These are phyloP conservation scores for Rhynchosporium agropyri DNA, from an alignment of 2,329 filamentous ascomycete genomes.

Conservation along the genomic window DNA sequence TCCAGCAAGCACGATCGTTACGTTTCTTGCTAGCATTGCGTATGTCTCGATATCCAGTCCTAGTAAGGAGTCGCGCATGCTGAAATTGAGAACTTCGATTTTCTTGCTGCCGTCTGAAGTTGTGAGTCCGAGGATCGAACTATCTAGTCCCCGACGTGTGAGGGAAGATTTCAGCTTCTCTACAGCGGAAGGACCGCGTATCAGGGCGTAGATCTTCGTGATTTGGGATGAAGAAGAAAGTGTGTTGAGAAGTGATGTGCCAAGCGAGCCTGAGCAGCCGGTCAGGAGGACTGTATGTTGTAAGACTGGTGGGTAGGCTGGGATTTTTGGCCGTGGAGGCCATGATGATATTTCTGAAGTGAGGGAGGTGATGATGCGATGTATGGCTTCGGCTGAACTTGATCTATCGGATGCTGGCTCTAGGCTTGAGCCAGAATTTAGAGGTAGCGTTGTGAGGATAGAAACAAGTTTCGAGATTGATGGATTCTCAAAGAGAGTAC, in stretches of 20 bases:
- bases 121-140: constrained; percentile 26
- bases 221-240: constrained; percentile 29
- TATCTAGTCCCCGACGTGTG: constrained; percentile 27
- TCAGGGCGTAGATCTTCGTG: constrained; percentile 36
- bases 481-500: constrained; percentile 40
- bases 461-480: constrained; percentile 34
- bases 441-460: constrained; percentile 19
- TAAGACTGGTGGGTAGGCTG: constrained; percentile 19
- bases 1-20: constrained; percentile 39
- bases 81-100: constrained; percentile 37
- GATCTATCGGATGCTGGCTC: constrained; percentile 8
- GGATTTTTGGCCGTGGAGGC: constrained; percentile 18
- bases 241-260: constrained; percentile 34
- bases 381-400: constrained; percentile 28
- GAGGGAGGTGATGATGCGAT: constrained; percentile 35
- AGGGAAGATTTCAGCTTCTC: constrained; percentile 29
- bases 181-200: constrained; percentile 31
- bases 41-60: constrained; percentile 37
- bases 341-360: constrained; percentile 35
- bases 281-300: constrained; percentile 36
- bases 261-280: constrained; percentile 37
- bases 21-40: constrained; percentile 29
- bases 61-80: constrained; percentile 38
- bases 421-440: constrained; percentile 7
- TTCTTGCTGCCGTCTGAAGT: constrained; percentile 26